Evolutionary conservation across 164 flowering plant species (phyloP).

Genomic region (Aristolochia fimbriata): DNA sequence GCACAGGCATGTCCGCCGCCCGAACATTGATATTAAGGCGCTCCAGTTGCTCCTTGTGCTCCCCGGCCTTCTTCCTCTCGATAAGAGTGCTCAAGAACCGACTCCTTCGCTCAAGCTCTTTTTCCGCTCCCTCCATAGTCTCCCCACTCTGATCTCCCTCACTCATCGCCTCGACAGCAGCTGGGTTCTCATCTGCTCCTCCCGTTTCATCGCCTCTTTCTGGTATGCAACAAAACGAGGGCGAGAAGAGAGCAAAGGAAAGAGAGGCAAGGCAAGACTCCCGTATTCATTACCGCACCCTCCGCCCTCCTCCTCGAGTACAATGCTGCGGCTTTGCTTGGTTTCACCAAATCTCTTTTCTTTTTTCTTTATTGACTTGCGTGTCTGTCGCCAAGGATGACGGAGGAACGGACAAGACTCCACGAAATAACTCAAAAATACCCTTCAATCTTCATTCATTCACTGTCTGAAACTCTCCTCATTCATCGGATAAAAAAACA

Average conservation of each 20-base stretch:
- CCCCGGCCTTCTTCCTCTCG: constrained; percentile 62
- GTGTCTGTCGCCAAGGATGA: too few relatives aligned
- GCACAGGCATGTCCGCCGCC: constrained; percentile 76
- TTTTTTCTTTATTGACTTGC: not conserved
- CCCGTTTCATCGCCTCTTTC: not conserved
- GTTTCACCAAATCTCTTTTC: not conserved
- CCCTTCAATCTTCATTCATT: too few relatives aligned
- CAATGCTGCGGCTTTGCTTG: not conserved
- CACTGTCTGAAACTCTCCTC: too few relatives aligned
- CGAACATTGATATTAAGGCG: constrained; percentile 54
- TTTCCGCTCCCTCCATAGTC: constrained; percentile 63
- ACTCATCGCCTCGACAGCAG: not conserved
- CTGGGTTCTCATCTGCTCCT: not conserved
- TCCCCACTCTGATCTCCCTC: not conserved
- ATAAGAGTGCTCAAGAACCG: constrained; percentile 69
- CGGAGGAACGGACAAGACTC: too few relatives aligned
- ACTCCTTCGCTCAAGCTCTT: constrained; percentile 84
- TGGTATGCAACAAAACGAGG: not conserved
- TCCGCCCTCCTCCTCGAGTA: not conserved
- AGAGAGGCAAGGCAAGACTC: not conserved
- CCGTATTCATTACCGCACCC: not conserved
- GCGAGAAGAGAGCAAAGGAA: not conserved
- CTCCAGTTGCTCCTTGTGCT: constrained; percentile 37
- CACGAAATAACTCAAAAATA: too few relatives aligned
- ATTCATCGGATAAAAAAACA: too few relatives aligned